A percentile compares a stretch with the other conserved stretches of the same genome.
Evolutionary conservation across 176 grass and related monocot genomes (phyloP).

Genomic region (Zoysia japonica): DNA sequence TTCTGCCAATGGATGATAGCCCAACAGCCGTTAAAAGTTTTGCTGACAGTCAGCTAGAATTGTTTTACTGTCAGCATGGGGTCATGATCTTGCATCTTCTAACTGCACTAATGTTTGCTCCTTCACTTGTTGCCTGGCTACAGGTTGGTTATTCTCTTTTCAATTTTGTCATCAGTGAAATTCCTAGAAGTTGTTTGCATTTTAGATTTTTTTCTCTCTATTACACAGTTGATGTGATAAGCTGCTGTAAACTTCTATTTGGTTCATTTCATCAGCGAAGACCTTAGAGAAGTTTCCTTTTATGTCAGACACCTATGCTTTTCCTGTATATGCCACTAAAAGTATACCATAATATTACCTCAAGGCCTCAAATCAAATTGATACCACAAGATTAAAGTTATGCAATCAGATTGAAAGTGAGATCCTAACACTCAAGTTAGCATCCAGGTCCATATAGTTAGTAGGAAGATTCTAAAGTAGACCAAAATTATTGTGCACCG

Average conservation of each 20-base stretch:
- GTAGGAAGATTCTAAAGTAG: too few species aligned
- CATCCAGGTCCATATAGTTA: too few species aligned
- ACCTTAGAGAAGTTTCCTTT: not conserved
- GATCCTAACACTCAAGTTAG: too few species aligned
- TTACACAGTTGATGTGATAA: not conserved
- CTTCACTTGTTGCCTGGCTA: constrained; percentile 91
- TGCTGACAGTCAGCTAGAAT: constrained; percentile 84
- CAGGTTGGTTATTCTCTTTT: constrained; percentile 56
- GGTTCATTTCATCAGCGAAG: not conserved
- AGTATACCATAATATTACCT: too few species aligned
- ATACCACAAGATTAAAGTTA: too few species aligned
- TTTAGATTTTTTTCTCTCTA: not conserved
- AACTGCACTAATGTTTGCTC: constrained; percentile 78
- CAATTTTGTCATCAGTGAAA: constrained; percentile 21
- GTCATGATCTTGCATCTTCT: constrained; percentile 87
- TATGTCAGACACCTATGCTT: too few species aligned
- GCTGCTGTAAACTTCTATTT: not conserved
- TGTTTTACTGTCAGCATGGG: constrained; percentile 74
- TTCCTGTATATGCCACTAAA: too few species aligned
- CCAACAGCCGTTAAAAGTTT: constrained; percentile 75
- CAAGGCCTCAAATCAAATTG: too few species aligned
- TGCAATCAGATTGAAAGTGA: too few species aligned
- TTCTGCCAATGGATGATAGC: constrained; percentile 77
- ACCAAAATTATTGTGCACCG: too few species aligned
- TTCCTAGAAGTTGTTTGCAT: constrained; percentile 12